Percentiles rank a stretch among this genome's conserved stretches.
Conservation (phyloP, 345 rosid species). For the Eucalyptus marginata region DNA sequence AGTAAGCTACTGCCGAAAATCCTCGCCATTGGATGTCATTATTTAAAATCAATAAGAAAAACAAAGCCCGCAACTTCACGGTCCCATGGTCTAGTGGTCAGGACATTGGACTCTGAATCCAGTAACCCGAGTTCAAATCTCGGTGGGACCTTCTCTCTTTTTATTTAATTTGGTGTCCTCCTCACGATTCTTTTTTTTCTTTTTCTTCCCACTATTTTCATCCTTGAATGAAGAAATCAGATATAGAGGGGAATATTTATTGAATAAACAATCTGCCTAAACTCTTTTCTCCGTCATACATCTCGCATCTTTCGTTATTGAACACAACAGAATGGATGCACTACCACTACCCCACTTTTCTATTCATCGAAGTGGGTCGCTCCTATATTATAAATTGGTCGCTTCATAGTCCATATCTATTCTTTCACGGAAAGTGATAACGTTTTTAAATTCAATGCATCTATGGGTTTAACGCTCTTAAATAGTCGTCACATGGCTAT, state of each 20-base stretch:
- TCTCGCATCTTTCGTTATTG: not conserved
- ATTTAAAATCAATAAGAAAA: accelerated
- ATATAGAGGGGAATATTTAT: not conserved
- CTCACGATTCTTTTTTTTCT: not conserved
- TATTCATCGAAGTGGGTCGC: not conserved
- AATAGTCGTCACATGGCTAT: too few relatives aligned
- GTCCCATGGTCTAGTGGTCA: slow-evolving; percentile 88
- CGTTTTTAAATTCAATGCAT: too few relatives aligned
- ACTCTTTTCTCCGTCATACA: not conserved
- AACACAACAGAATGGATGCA: accelerated
- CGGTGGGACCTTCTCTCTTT: slow-evolving; percentile 49
- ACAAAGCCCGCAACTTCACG: accelerated
- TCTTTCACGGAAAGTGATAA: accelerated
- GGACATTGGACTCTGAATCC: slow-evolving; percentile 96
- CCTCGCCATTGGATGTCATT: accelerated
- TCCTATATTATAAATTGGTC: not conserved
- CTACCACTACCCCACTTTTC: accelerated
- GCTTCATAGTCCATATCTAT: too few relatives aligned
- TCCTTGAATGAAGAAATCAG: not conserved
- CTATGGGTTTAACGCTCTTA: accelerated
- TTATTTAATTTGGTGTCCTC: not conserved
- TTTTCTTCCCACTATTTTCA: not conserved
- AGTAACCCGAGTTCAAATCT: slow-evolving; percentile 96
- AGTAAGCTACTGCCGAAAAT: accelerated
- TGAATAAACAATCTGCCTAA: not conserved